Percentiles rank a stretch among this genome's conserved stretches.
These are phyloP conservation scores for Puya raimondii DNA, from an alignment of 176 grass and related monocot species.

Conservation along the genomic window DNA sequence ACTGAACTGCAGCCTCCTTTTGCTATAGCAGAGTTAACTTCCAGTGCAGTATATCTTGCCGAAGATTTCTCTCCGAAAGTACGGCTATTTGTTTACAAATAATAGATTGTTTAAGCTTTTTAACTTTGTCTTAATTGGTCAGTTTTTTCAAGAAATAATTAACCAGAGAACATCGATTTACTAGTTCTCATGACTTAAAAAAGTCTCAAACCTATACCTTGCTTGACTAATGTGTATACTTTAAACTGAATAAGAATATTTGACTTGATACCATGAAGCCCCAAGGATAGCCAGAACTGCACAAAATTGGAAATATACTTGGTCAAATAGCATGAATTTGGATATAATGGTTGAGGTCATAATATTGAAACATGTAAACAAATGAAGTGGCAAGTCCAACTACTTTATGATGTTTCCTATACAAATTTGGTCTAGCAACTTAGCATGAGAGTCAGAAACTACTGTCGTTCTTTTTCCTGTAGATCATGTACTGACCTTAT, in stretches of 20 bases:
- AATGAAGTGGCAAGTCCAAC: too few species aligned
- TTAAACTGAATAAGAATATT: too few species aligned
- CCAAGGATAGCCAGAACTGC: neutral
- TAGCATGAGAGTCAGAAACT: too few species aligned
- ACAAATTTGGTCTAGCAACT: too few species aligned
- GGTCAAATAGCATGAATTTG: too few species aligned
- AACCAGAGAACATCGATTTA: neutral
- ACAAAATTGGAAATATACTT: neutral
- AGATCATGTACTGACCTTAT: neutral
- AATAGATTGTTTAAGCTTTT: neutral
- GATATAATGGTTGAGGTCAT: too few species aligned
- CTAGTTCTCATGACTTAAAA: neutral
- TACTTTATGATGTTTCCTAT: too few species aligned
- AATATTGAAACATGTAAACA: too few species aligned
- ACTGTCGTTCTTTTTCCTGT: too few species aligned
- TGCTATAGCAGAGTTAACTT: constrained; percentile 48
- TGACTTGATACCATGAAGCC: too few species aligned
- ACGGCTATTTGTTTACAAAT: neutral
- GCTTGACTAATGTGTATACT: too few species aligned
- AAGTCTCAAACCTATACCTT: too few species aligned
- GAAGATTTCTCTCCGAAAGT: constrained; percentile 95
- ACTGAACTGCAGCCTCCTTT: constrained; percentile 79
- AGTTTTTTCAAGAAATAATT: neutral
- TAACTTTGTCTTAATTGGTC: neutral
- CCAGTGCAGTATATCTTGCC: constrained; percentile 80